Evolutionary conservation across 2,329 filamentous ascomycete genomes (phyloP), one percentile per base, ranked within the genome.

Genomic region (Byssochlamys sp.): DNA sequence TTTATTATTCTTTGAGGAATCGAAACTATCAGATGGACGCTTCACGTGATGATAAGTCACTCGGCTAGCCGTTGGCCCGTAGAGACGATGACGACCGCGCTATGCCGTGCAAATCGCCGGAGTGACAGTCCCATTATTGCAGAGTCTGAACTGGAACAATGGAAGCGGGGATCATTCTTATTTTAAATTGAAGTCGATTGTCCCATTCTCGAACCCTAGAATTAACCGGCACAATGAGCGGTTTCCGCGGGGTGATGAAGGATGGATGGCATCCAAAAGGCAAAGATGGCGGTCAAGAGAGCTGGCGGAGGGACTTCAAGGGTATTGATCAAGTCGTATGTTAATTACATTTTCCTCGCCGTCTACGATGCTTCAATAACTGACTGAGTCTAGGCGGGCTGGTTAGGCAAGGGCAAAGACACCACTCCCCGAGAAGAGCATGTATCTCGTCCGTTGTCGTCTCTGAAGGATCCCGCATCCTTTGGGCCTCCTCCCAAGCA

Each of bases 401-500:
- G 79, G 80, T 77, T 84, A 68, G 75, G 80, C 57, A 77, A 81
- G 60, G 72, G 78, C 57, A 62, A 71, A 14, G 69, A 73, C 48
- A 67, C 68, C 57, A 66, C 73, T 39, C 74, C 81, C 31, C 66
- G 70, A 49, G 62, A 70, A 33, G 76, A 80, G 26, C 83, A 84
- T 61, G 74, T 80, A 55, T 80, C 82, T 5, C 78, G 80, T 14
- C 90, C 91, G 1, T 75, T 95, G 50, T 79, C 84, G 7, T 79
- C 83, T 2, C 80, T 96, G 29, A 85, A 84, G 69, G 90, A 96
- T 68, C 91, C 90, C 1, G 72, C 83, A 1, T 82, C 84, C 14
- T 96, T 95, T 69, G 90, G 83, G 1, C 89, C 90, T 26, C 91
- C 91, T 27, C 91, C 91, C 0, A 91, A 84, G 65, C 87, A 82